Base-by-base conservation (phyloP, 208 protist genomes). In the Leptomonas pyrrhocoris region DNA sequence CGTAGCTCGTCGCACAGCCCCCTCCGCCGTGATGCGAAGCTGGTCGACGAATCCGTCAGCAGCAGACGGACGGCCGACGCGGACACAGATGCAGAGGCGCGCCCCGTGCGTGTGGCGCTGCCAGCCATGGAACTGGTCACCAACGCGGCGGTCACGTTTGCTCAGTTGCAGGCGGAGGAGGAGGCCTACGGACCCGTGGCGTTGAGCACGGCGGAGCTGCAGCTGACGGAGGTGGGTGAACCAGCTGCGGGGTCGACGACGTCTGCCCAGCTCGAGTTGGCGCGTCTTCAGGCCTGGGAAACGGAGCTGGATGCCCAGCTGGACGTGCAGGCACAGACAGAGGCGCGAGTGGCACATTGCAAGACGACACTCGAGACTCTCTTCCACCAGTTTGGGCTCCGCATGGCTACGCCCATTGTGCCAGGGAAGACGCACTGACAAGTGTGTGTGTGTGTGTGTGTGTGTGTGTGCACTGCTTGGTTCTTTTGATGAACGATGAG, bases 221-320 rank as follows among this genome's bases (percentile, higher is more conserved):
- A 92, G 73, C 51, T 76, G 68, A 82, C 78, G 13, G 79, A 79
- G 34, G 85, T 90, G n/a, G 86, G 86, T 15, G 48, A 54, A 34
- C 86, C 86, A 21, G 71, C 73, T 12, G 57, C 66, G 6, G 64
- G 77, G 4, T 75, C 78, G 18, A 92, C 89, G 2, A 94, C 89
- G n/a, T 89, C 86, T 6, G 86, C 89, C 0, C 77, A 74, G 18
- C 31, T 92, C 9, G 86, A 92, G 46, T 28, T 81, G 25, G 71
- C 75, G 21, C 84, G 86, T 4, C 71, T 94, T 34, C 12, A 36
- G 19, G 42, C 42, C 2, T 71, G 38, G 72, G 58, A 68, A 34
- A 36, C 1, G 16, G 48, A 73, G 45, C 48, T 77, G 48, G 46
- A 62, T 40, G 28, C 6, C 8, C 66, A 77, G 61, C 60, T 69